A percentile compares a stretch with the other conserved stretches of the same genome.
These are phyloP conservation scores for Plantago lanceolata DNA, from an alignment of 305 asterid genomes.

Conservation along the genomic window DNA sequence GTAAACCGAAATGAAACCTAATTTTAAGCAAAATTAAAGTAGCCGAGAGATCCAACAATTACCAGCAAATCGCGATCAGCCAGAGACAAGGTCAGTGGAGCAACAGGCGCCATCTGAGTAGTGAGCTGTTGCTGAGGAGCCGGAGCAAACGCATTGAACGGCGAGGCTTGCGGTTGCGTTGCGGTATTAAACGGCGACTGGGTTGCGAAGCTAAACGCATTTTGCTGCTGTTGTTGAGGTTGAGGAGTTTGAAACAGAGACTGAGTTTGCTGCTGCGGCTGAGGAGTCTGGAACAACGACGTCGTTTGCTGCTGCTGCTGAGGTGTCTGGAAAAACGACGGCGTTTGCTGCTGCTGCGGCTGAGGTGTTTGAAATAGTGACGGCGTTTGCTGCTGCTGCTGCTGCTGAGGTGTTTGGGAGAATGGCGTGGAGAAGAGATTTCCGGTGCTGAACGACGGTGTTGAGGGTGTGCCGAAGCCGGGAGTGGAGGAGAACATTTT, in stretches of 20 bases:
- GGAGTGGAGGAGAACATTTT: constrained; percentile 59
- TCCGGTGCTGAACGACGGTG: constrained; percentile 54
- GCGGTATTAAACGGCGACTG: constrained; percentile 55
- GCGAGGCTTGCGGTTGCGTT: constrained; percentile 37
- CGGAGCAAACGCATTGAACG: not conserved
- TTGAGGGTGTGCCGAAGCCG: constrained; percentile 74
- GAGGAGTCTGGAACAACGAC: constrained; percentile 14
- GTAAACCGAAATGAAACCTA: no score
- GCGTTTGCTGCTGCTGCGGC: constrained; percentile 10
- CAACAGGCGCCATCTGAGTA: constrained; percentile 97
- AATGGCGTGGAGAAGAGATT: constrained; percentile 71
- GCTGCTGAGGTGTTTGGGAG: constrained; percentile 51
- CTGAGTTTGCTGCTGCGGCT: constrained; percentile 34
- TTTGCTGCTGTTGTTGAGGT: constrained; percentile 36
- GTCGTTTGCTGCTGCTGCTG: constrained; percentile 22
- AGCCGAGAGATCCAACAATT: not conserved
- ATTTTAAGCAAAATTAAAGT: not conserved
- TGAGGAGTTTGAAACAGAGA: constrained; percentile 35
- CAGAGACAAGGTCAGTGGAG: constrained; percentile 84
- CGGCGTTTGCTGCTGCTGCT: constrained; percentile 43
- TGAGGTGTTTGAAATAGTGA: constrained; percentile 45
- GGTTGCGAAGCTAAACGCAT: constrained; percentile 49
- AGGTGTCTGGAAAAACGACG: constrained; percentile 13
- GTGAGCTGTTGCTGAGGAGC: constrained; percentile 52
- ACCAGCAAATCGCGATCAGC: constrained; percentile 95